Conservation (phyloP, 345 rosid genomes). For the Pistacia vera region DNA sequence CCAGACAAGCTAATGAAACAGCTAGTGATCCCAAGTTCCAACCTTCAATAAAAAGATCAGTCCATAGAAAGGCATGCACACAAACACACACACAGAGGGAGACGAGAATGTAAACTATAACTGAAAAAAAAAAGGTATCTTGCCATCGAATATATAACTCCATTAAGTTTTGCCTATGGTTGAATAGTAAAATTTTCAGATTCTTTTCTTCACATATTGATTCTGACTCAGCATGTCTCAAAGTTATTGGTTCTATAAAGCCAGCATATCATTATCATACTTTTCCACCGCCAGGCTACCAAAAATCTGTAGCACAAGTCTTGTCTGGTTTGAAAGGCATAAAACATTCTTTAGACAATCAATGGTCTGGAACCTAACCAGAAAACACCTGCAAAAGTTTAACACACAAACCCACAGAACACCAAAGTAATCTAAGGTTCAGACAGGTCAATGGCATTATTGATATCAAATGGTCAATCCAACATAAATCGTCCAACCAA, state of each 20-base stretch:
- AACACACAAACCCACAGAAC: neutral
- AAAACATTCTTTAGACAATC: neutral
- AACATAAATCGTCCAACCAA: neutral
- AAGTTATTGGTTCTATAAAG: neutral
- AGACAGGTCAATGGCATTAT: neutral
- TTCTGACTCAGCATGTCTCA: neutral
- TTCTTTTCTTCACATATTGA: neutral
- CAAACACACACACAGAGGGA: neutral
- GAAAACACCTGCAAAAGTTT: neutral
- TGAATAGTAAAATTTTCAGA: neutral
- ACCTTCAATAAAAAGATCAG: neutral
- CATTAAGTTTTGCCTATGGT: neutral
- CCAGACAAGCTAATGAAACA: neutral
- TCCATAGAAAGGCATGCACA: neutral
- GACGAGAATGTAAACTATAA: neutral
- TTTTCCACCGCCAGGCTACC: neutral
- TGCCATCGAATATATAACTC: neutral
- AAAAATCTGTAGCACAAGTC: neutral
- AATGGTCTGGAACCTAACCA: neutral
- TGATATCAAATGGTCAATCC: neutral
- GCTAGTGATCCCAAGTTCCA: neutral
- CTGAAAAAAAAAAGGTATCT: neutral
- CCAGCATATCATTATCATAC: neutral
- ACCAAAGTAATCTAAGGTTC: conserved; percentile 3
- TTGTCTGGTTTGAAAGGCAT: neutral